Evolutionary conservation across 169 alveolate species (phyloP), one percentile per base, ranked within the genome.

Genomic region (Plasmodium malariae): DNA sequence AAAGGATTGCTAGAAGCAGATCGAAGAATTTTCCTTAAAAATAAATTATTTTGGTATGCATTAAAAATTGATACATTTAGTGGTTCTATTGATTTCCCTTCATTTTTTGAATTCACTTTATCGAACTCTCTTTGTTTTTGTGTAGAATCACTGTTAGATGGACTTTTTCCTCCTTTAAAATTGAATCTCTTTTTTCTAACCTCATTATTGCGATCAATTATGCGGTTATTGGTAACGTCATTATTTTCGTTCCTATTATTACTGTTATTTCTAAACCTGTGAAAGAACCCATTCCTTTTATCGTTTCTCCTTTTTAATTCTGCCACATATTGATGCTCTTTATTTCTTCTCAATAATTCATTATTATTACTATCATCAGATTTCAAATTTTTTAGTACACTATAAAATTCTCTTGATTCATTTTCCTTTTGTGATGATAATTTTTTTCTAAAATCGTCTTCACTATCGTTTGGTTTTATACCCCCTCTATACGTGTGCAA

Each of bases 31-130:
- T 67, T 83, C 7, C 36, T 51, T 17, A 49, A 70, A 65, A 83
- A 83, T 32, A 65, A n/a, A 7, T 30, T 43, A 14, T 60, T 40
- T 43, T 83, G 91, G n/a, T 83, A 68, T 55, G 34, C 21, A 57
- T 30, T 83, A 55, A 67, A 67, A 48, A 65, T 63, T 6, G 12
- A 6, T 28, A 21, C 28, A 49, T 59, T 45, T 14, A 21, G 49
- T 28, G 37, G 6, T 48, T 17, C 26, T 17, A 26, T 2, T 19
- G 7, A 21, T 21, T 32, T 14, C 12, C 51, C 36, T n/a, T 0
- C 49, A 11, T 51, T 30, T 59, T 21, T 65, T 28, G 6, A 6
- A 59, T 21, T 24, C 30, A 21, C 9, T 7, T 63, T 74, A 45
- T 17, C 51, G 87, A 12, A 12, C 12, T 32, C 5, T 74, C 60